Evolutionary conservation across 2,329 filamentous ascomycete species (phyloP).

Genomic region (Dendryphion nanum): DNA sequence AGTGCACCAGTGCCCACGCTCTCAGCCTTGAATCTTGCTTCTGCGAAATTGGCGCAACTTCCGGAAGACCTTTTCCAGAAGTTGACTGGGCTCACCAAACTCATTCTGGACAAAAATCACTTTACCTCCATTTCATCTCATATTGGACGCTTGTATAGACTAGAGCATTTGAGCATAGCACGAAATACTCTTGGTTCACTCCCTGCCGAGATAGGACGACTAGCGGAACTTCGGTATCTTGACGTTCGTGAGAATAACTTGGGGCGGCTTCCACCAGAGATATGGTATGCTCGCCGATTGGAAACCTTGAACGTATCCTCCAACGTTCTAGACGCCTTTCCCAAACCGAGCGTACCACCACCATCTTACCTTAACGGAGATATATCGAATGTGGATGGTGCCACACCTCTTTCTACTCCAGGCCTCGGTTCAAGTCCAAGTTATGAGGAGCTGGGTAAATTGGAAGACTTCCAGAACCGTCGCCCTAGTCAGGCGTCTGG

Average conservation of each 20-base stretch:
- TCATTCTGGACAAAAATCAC: slow-evolving; percentile 92
- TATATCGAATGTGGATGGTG: slow-evolving; percentile 37
- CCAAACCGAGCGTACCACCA: slow-evolving; percentile 73
- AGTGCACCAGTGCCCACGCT: slow-evolving; percentile 73
- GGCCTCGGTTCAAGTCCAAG: slow-evolving; percentile 57
- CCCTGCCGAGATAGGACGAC: slow-evolving; percentile 82
- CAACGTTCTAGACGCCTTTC: slow-evolving; percentile 87
- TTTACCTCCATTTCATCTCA: slow-evolving; percentile 86
- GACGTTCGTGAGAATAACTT: slow-evolving; percentile 95
- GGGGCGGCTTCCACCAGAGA: slow-evolving; percentile 79
- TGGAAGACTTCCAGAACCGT: slow-evolving; percentile 63
- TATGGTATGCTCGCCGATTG: slow-evolving; percentile 92
- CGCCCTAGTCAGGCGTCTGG: slow-evolving; percentile 83
- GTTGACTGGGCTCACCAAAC: slow-evolving; percentile 80
- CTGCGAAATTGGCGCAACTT: slow-evolving; percentile 85
- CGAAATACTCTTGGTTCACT: slow-evolving; percentile 85
- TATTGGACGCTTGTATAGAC: slow-evolving; percentile 75
- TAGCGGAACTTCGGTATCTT: slow-evolving; percentile 78
- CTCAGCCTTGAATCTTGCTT: slow-evolving; percentile 83
- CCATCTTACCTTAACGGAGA: slow-evolving; percentile 47
- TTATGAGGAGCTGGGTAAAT: slow-evolving; percentile 71
- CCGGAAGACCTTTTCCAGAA: slow-evolving; percentile 84
- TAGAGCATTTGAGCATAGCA: slow-evolving; percentile 92
- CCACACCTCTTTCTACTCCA: slow-evolving; percentile 46
- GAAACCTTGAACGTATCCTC: slow-evolving; percentile 94